These are phyloP conservation scores for Globisporangium polare DNA, from an alignment of 352 stramenopile species.

Conservation along the genomic window DNA sequence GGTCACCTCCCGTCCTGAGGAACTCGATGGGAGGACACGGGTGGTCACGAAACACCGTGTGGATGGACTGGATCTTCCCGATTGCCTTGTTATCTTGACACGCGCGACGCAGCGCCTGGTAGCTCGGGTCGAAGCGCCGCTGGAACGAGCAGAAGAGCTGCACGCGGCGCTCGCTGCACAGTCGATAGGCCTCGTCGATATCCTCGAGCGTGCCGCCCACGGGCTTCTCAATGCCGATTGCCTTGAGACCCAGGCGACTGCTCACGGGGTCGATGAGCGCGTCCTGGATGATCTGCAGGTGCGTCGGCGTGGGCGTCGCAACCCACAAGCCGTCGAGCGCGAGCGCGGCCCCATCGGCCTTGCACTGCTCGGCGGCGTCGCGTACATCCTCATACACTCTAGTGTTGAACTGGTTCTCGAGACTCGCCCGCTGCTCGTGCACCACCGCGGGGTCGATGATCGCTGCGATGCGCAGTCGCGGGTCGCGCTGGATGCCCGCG, in stretches of 20 bases:
- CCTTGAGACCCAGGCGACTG: slow-evolving; percentile 16
- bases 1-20: slow-evolving; percentile 82
- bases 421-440: slow-evolving; percentile 9
- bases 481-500: slow-evolving; percentile 44
- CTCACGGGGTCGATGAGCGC: slow-evolving; percentile 19
- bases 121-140: slow-evolving; percentile 89
- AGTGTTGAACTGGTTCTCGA: slow-evolving; percentile 43
- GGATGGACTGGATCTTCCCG: slow-evolving; percentile 71
- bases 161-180: slow-evolving; percentile 43
- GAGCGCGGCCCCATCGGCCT: slow-evolving; percentile 18
- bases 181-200: slow-evolving; percentile 56
- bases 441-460: slow-evolving; percentile 48
- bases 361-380: slow-evolving; percentile 24
- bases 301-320: slow-evolving; percentile 68
- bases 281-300: slow-evolving; percentile 48
- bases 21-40: slow-evolving; percentile 87
- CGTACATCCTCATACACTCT: slow-evolving; percentile 33
- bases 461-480: slow-evolving; percentile 49
- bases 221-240: slow-evolving; percentile 77
- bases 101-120: slow-evolving; percentile 44
- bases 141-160: slow-evolving; percentile 91
- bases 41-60: slow-evolving; percentile 90
- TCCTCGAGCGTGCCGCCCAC: slow-evolving; percentile 51
- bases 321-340: slow-evolving; percentile 65
- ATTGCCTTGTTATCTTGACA: slow-evolving; percentile 47